phyloP scores from a whole-genome alignment of 768 basidiomycete species.

The Candolleomyces aberdarensis region DNA sequence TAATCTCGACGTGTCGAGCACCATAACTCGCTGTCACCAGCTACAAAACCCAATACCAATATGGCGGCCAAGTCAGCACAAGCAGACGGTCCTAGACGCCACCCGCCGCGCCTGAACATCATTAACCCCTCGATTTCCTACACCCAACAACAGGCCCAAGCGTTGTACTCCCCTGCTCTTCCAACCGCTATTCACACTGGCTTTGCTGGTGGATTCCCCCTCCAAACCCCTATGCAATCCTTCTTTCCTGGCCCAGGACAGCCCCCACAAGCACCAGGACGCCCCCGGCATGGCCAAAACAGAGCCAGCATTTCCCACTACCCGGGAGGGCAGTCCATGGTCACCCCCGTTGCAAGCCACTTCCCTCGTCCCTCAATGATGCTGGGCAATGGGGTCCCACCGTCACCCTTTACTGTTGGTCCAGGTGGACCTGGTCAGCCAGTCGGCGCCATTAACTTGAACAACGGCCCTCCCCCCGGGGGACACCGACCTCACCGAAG shows the following conservation, averaged over 20 bases:
- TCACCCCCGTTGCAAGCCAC: slow-evolving; percentile 58
- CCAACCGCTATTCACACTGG: slow-evolving; percentile 57
- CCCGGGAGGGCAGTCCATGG: slow-evolving; percentile 52
- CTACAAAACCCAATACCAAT: neutral
- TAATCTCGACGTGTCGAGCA: slow-evolving; percentile 1
- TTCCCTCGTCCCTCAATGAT: slow-evolving; percentile 54
- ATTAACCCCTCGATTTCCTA: slow-evolving; percentile 3
- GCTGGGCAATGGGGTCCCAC: slow-evolving; percentile 17
- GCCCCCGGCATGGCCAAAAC: slow-evolving; percentile 42
- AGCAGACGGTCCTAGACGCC: neutral
- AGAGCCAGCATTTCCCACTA: slow-evolving; percentile 57
- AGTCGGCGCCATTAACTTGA: slow-evolving; percentile 34
- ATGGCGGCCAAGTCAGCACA: neutral
- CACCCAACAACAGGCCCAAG: slow-evolving; percentile 50
- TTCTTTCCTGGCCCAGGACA: slow-evolving; percentile 53
- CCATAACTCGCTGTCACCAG: neutral
- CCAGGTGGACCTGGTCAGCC: slow-evolving; percentile 29
- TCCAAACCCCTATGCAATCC: slow-evolving; percentile 75
- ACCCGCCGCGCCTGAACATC: slow-evolving; percentile 3
- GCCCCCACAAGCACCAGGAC: slow-evolving; percentile 47
- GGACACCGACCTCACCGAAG: slow-evolving; percentile 38
- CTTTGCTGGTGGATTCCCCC: slow-evolving; percentile 44
- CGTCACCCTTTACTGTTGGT: neutral
- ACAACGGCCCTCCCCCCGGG: slow-evolving; percentile 35
- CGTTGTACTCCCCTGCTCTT: slow-evolving; percentile 62